phyloP scores from a whole-genome alignment of 2,329 filamentous ascomycete species.

The Clarireedia paspali region DNA sequence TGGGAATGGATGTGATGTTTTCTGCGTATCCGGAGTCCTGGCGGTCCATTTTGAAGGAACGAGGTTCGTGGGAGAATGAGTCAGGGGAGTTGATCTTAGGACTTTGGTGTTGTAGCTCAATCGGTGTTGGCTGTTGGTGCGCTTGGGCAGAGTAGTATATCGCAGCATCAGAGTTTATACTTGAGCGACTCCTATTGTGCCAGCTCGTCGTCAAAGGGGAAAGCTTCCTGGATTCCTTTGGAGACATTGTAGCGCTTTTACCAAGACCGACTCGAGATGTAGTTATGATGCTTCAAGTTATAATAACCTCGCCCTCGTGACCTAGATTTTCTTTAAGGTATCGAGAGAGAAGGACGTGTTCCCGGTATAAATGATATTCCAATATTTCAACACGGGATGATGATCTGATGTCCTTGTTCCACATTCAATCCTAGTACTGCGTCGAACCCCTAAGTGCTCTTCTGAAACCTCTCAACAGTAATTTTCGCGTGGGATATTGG shows the following conservation, averaged over 20 bases:
- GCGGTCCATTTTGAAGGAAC: constrained; percentile 20
- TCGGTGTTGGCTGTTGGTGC: constrained; percentile 7
- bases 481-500: no score
- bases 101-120: constrained; percentile 16
- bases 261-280: no score
- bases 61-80: constrained; percentile 1
- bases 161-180: constrained; percentile 22
- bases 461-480: no score
- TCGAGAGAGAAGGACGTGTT: no score
- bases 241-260: constrained; percentile 11
- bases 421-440: no score
- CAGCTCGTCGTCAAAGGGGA: constrained; percentile 16
- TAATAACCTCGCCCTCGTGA: no score
- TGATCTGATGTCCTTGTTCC: no score
- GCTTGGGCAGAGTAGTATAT: constrained; percentile 27
- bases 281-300: no score
- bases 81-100: constrained; percentile 2
- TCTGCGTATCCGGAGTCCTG: constrained; percentile 27
- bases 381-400: no score
- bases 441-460: no score
- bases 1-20: constrained; percentile 9
- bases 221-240: constrained; percentile 13
- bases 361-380: no score
- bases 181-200: constrained; percentile 23
- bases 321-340: no score